Evolutionary conservation across 2,329 filamentous ascomycete genomes (phyloP).

Genomic region (Calonectria pauciramosa): DNA sequence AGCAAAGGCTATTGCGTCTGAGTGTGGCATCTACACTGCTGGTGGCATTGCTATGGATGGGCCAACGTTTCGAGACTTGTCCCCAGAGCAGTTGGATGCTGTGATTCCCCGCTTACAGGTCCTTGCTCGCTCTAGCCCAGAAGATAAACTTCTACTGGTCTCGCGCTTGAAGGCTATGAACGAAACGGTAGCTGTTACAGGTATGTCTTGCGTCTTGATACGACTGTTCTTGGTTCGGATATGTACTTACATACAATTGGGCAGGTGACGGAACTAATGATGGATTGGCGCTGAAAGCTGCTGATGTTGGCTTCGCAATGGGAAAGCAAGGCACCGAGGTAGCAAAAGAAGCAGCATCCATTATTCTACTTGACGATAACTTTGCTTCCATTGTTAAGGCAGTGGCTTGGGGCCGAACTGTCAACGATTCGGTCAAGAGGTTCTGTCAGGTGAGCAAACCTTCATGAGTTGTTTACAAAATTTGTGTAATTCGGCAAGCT

Average conservation of each 20-base stretch:
- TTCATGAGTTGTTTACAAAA: rapidly evolving
- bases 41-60: slow-evolving; percentile 77
- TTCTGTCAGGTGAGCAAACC: slow-evolving; percentile 69
- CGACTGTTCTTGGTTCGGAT: background rate
- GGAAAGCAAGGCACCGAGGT: slow-evolving; percentile 77
- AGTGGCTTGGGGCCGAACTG: slow-evolving; percentile 76
- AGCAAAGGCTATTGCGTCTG: slow-evolving; percentile 73
- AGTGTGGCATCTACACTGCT: slow-evolving; percentile 74
- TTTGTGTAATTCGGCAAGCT: background rate
- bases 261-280: slow-evolving; percentile 76
- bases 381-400: slow-evolving; percentile 77
- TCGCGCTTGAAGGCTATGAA: slow-evolving; percentile 66
- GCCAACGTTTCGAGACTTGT: slow-evolving; percentile 71
- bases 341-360: slow-evolving; percentile 77
- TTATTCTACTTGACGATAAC: slow-evolving; percentile 77
- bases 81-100: slow-evolving; percentile 64
- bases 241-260: background rate
- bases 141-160: slow-evolving; percentile 71
- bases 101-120: slow-evolving; percentile 65
- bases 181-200: slow-evolving; percentile 72
- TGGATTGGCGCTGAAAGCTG: slow-evolving; percentile 74
- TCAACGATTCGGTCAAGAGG: slow-evolving; percentile 77
- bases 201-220: background rate
- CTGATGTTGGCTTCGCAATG: slow-evolving; percentile 79
- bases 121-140: slow-evolving; percentile 70